phyloP scores from a whole-genome alignment of 2,329 filamentous ascomycete genomes.

The Fusarium anguioides region DNA sequence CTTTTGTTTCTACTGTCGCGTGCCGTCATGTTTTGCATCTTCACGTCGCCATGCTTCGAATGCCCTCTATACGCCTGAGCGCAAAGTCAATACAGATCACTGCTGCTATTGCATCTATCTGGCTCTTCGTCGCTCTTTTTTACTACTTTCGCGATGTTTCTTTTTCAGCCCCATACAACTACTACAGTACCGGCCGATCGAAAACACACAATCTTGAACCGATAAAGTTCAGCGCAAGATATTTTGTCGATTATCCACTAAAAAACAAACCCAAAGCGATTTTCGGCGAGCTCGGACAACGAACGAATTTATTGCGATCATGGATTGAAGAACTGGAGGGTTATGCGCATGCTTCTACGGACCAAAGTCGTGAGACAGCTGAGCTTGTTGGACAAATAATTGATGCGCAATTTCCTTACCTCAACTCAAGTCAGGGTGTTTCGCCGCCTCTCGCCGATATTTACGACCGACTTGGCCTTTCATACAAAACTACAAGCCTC shows the following conservation, averaged over 20 bases:
- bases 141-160: slow-evolving; percentile 16
- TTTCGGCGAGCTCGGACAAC: slow-evolving; percentile 50
- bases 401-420: slow-evolving; percentile 43
- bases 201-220: background rate
- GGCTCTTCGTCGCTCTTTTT: slow-evolving; percentile 16
- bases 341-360: background rate
- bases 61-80: slow-evolving; percentile 11
- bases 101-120: slow-evolving; percentile 15
- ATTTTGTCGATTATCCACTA: slow-evolving; percentile 48
- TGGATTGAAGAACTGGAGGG: slow-evolving; percentile 35
- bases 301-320: slow-evolving; percentile 28
- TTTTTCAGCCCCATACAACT: background rate
- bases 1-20: background rate
- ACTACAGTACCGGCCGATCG: background rate
- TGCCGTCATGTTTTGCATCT: background rate
- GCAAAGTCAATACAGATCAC: slow-evolving; percentile 22
- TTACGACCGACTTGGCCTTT: slow-evolving; percentile 20
- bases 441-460: slow-evolving; percentile 32
- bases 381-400: slow-evolving; percentile 1
- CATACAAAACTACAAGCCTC: background rate
- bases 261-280: slow-evolving; percentile 45
- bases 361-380: slow-evolving; percentile 1
- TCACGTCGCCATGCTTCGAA: slow-evolving; percentile 10
- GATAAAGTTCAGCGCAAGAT: slow-evolving; percentile 27
- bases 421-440: slow-evolving; percentile 12